phyloP scores from a whole-genome alignment of 1,139 yeast species.

The Insectozyma bohioensis region DNA sequence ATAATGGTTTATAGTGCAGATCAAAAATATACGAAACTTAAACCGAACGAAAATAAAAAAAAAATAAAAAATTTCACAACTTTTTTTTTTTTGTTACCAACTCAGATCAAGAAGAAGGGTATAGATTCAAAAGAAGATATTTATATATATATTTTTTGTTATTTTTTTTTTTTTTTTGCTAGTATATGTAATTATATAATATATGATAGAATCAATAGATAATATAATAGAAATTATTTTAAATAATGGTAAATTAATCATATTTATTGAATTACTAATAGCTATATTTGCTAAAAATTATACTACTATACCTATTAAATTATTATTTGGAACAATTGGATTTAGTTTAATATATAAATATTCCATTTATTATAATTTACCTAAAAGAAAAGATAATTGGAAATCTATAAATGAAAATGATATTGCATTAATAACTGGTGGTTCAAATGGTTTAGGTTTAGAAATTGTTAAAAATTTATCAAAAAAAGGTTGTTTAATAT shows the following conservation, averaged over 20 bases:
- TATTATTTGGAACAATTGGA: conserved; percentile 5
- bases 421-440: conserved; percentile 62
- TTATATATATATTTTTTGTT: no score
- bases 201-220: conserved; percentile 12
- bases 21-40: no score
- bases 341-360: conserved; percentile 7
- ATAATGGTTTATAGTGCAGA: conserved; percentile 10
- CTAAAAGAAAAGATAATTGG: conserved; percentile 15
- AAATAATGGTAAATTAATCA: conserved; percentile 6
- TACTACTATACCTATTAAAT: conserved; percentile 9
- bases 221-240: conserved; percentile 6
- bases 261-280: conserved; percentile 8
- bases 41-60: no score
- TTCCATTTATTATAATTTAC: conserved; percentile 10
- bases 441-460: conserved; percentile 60
- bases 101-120: no score
- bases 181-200: no score
- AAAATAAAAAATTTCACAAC: conserved; percentile 2
- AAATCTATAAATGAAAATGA: conserved; percentile 18
- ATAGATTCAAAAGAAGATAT: no score
- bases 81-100: not conserved
- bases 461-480: conserved; percentile 40
- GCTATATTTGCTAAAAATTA: conserved; percentile 8
- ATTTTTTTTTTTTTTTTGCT: no score
- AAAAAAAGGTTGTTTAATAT: conserved; percentile 32